These are phyloP conservation scores for Cichorium intybus DNA, from an alignment of 140 eudicot species.

Conservation along the genomic window DNA sequence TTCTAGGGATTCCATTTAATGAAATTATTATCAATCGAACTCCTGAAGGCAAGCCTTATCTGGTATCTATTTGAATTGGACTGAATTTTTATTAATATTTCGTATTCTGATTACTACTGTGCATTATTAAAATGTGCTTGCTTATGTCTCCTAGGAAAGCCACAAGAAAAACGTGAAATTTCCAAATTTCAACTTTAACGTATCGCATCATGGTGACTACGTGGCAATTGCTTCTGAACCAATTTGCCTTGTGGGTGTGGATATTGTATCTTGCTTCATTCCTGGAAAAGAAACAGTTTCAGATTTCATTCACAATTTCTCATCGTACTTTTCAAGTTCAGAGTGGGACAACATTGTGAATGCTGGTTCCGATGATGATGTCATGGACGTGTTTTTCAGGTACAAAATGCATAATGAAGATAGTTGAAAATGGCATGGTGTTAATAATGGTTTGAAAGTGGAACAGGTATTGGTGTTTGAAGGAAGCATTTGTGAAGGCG, in stretches of 20 bases:
- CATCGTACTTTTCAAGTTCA: conserved; percentile 58
- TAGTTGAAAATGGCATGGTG: too few relatives aligned
- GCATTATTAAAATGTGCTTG: background rate
- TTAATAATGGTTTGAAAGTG: background rate
- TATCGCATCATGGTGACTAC: conserved; percentile 90
- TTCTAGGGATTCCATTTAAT: conserved; percentile 55
- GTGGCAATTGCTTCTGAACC: conserved; percentile 96
- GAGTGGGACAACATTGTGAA: conserved; percentile 69
- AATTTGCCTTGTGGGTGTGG: conserved; percentile 82
- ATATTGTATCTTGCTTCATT: conserved; percentile 54
- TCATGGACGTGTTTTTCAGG: conserved; percentile 64
- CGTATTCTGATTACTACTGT: background rate
- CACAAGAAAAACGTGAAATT: conserved; percentile 30
- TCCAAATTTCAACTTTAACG: conserved; percentile 85
- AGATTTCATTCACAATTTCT: conserved; percentile 56
- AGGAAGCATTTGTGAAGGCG: conserved; percentile 93
- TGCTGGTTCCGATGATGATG: conserved; percentile 50
- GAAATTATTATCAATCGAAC: conserved; percentile 60
- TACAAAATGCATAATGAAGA: too few relatives aligned
- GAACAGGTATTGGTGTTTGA: conserved; percentile 84
- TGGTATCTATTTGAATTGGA: conserved; percentile 38
- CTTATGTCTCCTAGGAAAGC: conserved; percentile 29
- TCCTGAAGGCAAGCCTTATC: conserved; percentile 70
- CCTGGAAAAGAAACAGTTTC: conserved; percentile 53
- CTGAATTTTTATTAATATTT: background rate